Conservation (phyloP, 164 flowering plant genomes). For the Stephania yunnanensis region DNA sequence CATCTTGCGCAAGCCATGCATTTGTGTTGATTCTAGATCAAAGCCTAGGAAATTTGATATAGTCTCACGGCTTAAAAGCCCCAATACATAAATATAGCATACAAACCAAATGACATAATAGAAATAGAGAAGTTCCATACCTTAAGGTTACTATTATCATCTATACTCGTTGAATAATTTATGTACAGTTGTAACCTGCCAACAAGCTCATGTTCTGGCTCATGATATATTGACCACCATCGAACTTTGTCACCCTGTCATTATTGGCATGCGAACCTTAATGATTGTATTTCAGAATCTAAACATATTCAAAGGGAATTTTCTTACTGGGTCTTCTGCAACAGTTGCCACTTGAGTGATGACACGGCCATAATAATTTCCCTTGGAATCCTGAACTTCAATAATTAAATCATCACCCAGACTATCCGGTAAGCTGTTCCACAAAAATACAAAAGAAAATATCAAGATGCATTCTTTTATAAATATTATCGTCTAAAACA, state of each 20-base stretch:
- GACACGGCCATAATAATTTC: conserved; percentile 70
- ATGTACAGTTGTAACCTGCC: conserved; percentile 78
- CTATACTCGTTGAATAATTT: conserved; percentile 60
- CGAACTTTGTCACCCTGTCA: conserved; percentile 85
- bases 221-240: conserved; percentile 87
- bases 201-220: conserved; percentile 88
- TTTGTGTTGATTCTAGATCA: neutral
- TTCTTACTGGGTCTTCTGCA: conserved; percentile 70
- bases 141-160: conserved; percentile 69
- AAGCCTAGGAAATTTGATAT: neutral
- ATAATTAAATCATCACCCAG: conserved; percentile 81
- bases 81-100: neutral
- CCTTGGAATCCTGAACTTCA: conserved; percentile 81
- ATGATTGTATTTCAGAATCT: conserved; percentile 4
- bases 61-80: neutral
- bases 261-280: conserved; percentile 11
- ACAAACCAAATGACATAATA: neutral
- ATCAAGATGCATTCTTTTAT: neutral
- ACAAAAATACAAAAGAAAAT: neutral
- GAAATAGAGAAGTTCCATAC: conserved; percentile 24
- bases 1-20: neutral
- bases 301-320: neutral
- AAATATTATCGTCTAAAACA: neutral
- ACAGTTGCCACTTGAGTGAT: conserved; percentile 76
- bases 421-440: conserved; percentile 81